Evolutionary conservation across 192 early-diverging fungal species (phyloP).

Genomic region (Linnemannia hyalina): DNA sequence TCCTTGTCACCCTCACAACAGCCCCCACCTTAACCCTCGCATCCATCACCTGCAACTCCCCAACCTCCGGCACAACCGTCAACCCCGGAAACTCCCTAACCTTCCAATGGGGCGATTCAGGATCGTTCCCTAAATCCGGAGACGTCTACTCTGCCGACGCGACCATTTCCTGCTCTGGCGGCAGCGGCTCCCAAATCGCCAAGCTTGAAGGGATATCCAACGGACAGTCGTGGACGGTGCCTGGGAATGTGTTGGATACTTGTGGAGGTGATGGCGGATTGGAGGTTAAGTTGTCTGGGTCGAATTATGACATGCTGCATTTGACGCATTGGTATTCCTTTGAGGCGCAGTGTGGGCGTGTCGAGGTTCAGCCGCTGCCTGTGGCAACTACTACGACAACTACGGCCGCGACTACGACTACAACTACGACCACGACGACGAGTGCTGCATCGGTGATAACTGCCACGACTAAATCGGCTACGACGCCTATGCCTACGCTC

Average conservation of each 20-base stretch:
- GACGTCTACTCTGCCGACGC: slow-evolving; percentile 25
- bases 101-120: slow-evolving; percentile 12
- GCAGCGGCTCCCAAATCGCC: background rate
- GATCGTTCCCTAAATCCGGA: slow-evolving; percentile 1
- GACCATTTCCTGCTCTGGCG: slow-evolving; percentile 11
- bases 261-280: slow-evolving; percentile 11
- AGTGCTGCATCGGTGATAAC: background rate
- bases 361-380: background rate
- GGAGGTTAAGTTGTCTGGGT: slow-evolving; percentile 10
- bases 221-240: slow-evolving; percentile 19
- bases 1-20: background rate
- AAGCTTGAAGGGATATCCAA: background rate
- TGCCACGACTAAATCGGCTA: background rate
- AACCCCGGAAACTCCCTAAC: background rate
- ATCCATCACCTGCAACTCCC: slow-evolving; percentile 18
- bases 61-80: background rate
- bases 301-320: slow-evolving; percentile 3
- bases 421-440: background rate
- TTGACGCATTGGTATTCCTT: background rate
- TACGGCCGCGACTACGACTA: background rate
- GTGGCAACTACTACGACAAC: background rate
- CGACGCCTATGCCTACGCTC: background rate
- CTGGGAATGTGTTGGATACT: background rate
- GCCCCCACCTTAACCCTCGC: background rate
- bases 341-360: background rate